phyloP scores from a whole-genome alignment of 1,284 basidiomycete species.

The Boletus nobilissimus region DNA sequence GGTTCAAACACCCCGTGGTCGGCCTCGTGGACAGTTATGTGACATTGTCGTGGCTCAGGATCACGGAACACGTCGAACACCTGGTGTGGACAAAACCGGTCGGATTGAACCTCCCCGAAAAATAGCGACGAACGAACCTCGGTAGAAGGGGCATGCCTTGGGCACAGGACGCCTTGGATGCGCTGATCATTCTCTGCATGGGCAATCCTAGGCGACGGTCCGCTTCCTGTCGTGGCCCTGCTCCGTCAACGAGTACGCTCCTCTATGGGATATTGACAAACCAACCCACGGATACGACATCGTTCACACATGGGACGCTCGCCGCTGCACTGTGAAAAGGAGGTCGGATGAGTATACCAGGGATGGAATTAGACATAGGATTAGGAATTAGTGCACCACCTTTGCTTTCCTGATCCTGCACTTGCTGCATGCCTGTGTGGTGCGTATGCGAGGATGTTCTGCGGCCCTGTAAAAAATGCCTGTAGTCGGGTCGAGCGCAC shows the following conservation, averaged over 20 bases:
- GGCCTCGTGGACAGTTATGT: not conserved
- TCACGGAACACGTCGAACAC: not conserved
- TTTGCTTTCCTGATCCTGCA: no score
- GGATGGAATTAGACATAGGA: no score
- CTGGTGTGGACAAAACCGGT: not conserved
- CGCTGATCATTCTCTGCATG: not conserved
- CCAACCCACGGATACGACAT: constrained; percentile 59
- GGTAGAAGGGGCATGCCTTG: no score
- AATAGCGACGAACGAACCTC: no score
- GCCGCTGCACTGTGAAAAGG: constrained; percentile 61
- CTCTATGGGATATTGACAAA: constrained; percentile 69
- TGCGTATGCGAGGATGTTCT: no score
- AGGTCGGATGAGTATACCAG: not conserved
- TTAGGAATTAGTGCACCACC: no score
- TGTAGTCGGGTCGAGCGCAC: constrained; percentile 66
- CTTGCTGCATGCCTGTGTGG: no score
- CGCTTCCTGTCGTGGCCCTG: constrained; percentile 45
- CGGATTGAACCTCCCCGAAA: no score
- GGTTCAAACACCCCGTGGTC: no score
- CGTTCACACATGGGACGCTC: constrained; percentile 68
- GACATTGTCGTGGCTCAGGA: not conserved
- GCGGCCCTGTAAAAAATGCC: constrained; percentile 69
- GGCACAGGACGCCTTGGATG: not conserved
- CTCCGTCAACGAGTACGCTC: constrained; percentile 70
- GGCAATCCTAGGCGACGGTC: no score